A percentile compares a stretch with the other conserved stretches of the same genome.
These are phyloP conservation scores for Capronia epimyces DNA, from an alignment of 2,329 filamentous ascomycete genomes.

Conservation along the genomic window DNA sequence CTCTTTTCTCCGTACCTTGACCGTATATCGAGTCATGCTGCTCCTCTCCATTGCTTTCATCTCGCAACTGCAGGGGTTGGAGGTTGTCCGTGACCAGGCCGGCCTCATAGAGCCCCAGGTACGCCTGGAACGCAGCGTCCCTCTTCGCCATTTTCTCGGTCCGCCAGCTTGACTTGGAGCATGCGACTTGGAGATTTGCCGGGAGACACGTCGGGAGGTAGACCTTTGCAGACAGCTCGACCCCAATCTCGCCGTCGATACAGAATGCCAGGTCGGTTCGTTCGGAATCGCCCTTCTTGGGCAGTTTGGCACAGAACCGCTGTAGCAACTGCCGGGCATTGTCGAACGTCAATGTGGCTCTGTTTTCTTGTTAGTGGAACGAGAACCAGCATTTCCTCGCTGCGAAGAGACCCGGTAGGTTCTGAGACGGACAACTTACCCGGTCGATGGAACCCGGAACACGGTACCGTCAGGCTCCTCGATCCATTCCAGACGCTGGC, in stretches of 20 bases:
- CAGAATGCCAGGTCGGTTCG: conserved; percentile 61
- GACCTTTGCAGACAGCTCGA: conserved; percentile 51
- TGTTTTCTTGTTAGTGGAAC: conserved; percentile 31
- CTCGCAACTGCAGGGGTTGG: conserved; percentile 49
- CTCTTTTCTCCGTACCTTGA: conserved; percentile 6
- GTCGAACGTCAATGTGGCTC: conserved; percentile 65
- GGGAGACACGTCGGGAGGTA: conserved; percentile 66
- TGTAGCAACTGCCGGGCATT: conserved; percentile 71
- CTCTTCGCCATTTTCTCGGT: conserved; percentile 68
- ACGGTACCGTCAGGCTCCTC: conserved; percentile 37
- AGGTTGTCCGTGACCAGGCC: conserved; percentile 73
- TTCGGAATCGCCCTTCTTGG: conserved; percentile 44
- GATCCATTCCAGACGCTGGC: conserved; percentile 47
- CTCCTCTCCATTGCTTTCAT: conserved; percentile 30
- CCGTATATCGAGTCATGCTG: conserved; percentile 15
- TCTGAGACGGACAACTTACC: conserved; percentile 30
- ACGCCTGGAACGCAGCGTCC: conserved; percentile 80
- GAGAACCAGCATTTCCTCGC: too few relatives aligned
- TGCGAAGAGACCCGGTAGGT: background rate
- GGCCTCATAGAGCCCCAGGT: conserved; percentile 61
- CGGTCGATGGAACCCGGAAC: conserved; percentile 43
- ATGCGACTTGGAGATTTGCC: conserved; percentile 51
- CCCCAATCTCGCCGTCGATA: conserved; percentile 37
- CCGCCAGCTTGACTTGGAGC: conserved; percentile 55
- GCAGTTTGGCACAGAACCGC: conserved; percentile 69